Evolutionary conservation across 176 grass and related monocot genomes (phyloP).

Genomic region (Echinochloa phyllopogon): DNA sequence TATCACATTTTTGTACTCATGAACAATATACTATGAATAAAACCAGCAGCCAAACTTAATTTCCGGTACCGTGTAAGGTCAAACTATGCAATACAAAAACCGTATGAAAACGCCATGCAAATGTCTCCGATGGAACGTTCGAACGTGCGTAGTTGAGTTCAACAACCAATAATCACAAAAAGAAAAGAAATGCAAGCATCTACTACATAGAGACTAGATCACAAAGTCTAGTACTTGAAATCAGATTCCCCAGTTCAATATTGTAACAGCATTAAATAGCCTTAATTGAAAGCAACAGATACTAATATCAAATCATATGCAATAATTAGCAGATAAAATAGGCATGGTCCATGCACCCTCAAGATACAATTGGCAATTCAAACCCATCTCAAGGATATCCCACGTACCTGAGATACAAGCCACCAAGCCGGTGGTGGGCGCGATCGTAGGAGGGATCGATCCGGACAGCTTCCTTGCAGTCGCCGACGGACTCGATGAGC

Average conservation of each 20-base stretch:
- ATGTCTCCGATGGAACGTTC: slow-evolving; percentile 2
- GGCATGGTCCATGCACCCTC: neutral
- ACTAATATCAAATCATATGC: neutral
- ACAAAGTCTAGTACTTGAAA: neutral
- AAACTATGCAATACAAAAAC: neutral
- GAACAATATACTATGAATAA: neutral
- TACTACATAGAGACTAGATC: neutral
- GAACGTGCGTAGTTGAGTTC: neutral
- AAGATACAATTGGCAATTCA: neutral
- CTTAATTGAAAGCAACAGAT: neutral
- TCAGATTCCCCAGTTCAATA: neutral
- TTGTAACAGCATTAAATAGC: neutral
- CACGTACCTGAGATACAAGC: slow-evolving; percentile 82
- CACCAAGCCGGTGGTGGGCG: slow-evolving; percentile 78
- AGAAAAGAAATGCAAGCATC: neutral
- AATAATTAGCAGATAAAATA: neutral
- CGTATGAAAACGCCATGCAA: neutral
- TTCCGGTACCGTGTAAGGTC: neutral
- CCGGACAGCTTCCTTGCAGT: slow-evolving; percentile 83
- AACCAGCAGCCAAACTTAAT: neutral
- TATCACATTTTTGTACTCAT: neutral
- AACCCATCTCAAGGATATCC: neutral
- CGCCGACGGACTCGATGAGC: slow-evolving; percentile 73
- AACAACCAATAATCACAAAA: slow-evolving; percentile 3
- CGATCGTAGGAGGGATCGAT: slow-evolving; percentile 71